Percentiles rank a stretch among this genome's conserved stretches.
These are phyloP conservation scores for Kluyveromyces sp. DNA, from an alignment of 1,139 yeast genomes.

Conservation along the genomic window DNA sequence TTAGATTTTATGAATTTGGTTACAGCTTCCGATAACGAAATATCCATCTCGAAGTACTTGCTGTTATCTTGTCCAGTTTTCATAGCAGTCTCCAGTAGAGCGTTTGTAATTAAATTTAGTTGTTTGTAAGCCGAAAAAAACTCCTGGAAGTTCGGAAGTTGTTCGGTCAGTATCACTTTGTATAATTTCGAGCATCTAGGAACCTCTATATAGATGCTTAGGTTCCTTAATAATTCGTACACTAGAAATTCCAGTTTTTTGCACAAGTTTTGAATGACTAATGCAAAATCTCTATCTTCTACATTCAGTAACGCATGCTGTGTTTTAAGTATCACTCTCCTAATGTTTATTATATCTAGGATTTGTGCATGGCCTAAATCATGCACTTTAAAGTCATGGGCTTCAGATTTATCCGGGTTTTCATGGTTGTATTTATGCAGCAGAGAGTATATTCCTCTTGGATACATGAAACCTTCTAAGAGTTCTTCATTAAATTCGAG, in stretches of 20 bases:
- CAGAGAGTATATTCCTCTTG: conserved; percentile 10
- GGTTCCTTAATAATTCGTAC: conserved; percentile 6
- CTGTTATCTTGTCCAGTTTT: neutral
- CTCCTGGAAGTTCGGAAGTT: conserved; percentile 7
- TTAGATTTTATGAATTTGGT: conserved; percentile 5
- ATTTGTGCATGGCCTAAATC: conserved; percentile 21
- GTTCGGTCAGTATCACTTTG: conserved; percentile 6
- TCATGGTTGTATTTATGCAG: conserved; percentile 2
- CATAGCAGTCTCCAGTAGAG: conserved; percentile 4
- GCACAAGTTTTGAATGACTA: conserved; percentile 2
- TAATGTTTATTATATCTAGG: conserved; percentile 19
- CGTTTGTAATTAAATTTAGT: conserved; percentile 1
- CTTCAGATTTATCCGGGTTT: conserved; percentile 1
- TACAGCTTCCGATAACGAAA: conserved; percentile 6
- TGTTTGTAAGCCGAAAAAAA: conserved; percentile 5
- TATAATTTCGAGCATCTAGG: conserved; percentile 5
- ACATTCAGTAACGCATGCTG: conserved; percentile 5
- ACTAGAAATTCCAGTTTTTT: conserved; percentile 7
- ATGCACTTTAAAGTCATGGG: conserved; percentile 4
- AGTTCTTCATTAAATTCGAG: conserved; percentile 20
- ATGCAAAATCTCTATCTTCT: neutral
- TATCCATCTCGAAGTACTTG: conserved; percentile 6
- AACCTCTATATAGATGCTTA: conserved; percentile 9
- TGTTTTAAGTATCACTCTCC: conserved; percentile 9
- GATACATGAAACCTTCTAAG: conserved; percentile 23